These are phyloP conservation scores for Sarocladium brachiariae DNA, from an alignment of 2,329 filamentous ascomycete species.

Conservation along the genomic window DNA sequence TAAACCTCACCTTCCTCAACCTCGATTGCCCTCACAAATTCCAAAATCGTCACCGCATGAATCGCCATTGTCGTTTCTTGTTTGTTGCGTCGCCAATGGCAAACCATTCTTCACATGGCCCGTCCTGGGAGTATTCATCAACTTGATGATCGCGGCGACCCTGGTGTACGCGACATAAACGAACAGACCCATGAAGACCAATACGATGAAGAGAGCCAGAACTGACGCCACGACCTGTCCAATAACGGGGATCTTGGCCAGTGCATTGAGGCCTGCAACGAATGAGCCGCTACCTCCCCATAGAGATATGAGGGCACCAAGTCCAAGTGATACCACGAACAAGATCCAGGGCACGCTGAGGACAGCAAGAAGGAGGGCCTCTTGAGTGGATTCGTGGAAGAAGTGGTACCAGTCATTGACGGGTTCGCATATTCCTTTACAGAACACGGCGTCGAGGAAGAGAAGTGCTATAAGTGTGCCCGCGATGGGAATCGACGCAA, in stretches of 20 bases:
- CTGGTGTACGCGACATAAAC: background rate
- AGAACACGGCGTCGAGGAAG: background rate
- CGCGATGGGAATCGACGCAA: background rate
- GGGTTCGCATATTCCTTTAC: background rate
- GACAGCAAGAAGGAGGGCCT: background rate
- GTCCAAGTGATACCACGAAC: background rate
- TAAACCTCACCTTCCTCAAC: background rate
- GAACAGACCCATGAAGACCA: background rate
- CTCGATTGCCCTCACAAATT: conserved; percentile 2
- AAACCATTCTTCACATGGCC: background rate
- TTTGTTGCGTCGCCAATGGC: background rate
- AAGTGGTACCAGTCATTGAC: conserved; percentile 1
- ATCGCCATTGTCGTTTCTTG: background rate
- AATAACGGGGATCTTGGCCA: background rate
- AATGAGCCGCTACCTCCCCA: background rate
- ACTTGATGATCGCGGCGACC: background rate
- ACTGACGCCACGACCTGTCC: background rate
- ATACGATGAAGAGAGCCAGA: background rate
- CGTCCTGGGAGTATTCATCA: background rate
- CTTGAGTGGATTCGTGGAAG: background rate
- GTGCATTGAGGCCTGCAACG: background rate
- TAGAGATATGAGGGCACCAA: background rate
- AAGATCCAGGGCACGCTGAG: background rate
- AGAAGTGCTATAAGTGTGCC: background rate
- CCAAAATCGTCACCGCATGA: background rate